These are phyloP conservation scores for Leucocoprinus sp. DNA, from an alignment of 768 basidiomycete species.

Conservation along the genomic window DNA sequence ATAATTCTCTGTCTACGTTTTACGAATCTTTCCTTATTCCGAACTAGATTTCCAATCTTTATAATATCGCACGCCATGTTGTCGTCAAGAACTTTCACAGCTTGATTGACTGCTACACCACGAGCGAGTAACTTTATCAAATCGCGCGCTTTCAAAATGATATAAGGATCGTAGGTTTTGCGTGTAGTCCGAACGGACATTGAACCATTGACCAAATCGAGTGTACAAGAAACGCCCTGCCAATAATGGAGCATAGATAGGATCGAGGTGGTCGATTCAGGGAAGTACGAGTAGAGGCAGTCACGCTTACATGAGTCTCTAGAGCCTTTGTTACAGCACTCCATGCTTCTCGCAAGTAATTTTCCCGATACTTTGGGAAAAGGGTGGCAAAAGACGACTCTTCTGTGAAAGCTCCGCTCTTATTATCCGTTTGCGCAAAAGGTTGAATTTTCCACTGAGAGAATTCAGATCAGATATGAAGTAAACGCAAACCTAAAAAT, in stretches of 20 bases:
- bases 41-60: slow-evolving; percentile 89
- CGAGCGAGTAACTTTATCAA: slow-evolving; percentile 92
- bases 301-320: slow-evolving; percentile 58
- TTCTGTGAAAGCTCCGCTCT: slow-evolving; percentile 78
- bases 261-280: too few species aligned
- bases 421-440: slow-evolving; percentile 69
- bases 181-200: slow-evolving; percentile 97
- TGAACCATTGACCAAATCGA: slow-evolving; percentile 92
- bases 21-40: slow-evolving; percentile 95
- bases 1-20: slow-evolving; percentile 95
- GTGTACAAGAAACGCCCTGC: slow-evolving; percentile 82
- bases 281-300: too few species aligned
- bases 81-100: slow-evolving; percentile 86
- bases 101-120: slow-evolving; percentile 79
- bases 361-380: slow-evolving; percentile 98
- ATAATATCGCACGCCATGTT: slow-evolving; percentile 92
- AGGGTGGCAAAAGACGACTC: slow-evolving; percentile 98
- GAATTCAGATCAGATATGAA: neutral
- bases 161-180: slow-evolving; percentile 95
- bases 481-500: neutral
- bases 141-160: slow-evolving; percentile 93
- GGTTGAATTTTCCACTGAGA: slow-evolving; percentile 82
- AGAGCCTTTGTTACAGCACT: slow-evolving; percentile 79
- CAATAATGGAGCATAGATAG: neutral
- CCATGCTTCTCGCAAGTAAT: slow-evolving; percentile 93